Evolutionary conservation across 495 filamentous ascomycete genomes (phyloP).

Genomic region (Hyaloscypha variabilis): DNA sequence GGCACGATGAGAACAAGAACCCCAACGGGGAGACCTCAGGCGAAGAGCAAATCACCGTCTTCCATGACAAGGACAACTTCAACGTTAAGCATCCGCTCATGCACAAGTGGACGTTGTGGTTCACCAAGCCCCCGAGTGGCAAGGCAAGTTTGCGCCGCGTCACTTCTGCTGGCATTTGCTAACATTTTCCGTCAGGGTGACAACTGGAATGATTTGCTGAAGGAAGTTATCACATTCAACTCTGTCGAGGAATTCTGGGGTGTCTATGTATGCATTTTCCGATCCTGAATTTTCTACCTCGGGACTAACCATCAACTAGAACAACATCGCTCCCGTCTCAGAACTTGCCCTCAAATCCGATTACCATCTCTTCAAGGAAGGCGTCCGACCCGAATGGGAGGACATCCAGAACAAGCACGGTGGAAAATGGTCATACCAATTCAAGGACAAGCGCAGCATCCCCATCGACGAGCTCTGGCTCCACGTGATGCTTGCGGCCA

Average conservation of each 20-base stretch:
- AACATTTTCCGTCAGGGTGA: conserved; percentile 64
- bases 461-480: conserved; percentile 97
- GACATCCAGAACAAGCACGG: conserved; percentile 98
- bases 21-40: conserved; percentile 36
- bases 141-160: conserved; percentile 63
- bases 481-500: conserved; percentile 92
- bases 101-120: conserved; percentile 98
- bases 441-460: conserved; percentile 89
- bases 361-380: conserved; percentile 99
- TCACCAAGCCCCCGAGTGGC: conserved; percentile 96
- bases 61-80: conserved; percentile 97
- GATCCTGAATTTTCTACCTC: conserved; percentile 24
- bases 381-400: conserved; percentile 97
- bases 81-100: conserved; percentile 97
- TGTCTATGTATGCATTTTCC: conserved; percentile 76
- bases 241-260: conserved; percentile 99
- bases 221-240: conserved; percentile 97
- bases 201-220: conserved; percentile 97
- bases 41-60: conserved; percentile 79
- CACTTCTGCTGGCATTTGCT: background rate
- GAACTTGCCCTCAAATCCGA: conserved; percentile 96
- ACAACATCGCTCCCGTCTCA: conserved; percentile 96
- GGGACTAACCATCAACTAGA: conserved; percentile 54
- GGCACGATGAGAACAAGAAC: conserved; percentile 36
- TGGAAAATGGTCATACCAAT: conserved; percentile 96